Evolutionary conservation across 73 alveolate genomes (phyloP), one percentile per base, ranked within the genome.

Genomic region (Paramecium octaurelia): DNA sequence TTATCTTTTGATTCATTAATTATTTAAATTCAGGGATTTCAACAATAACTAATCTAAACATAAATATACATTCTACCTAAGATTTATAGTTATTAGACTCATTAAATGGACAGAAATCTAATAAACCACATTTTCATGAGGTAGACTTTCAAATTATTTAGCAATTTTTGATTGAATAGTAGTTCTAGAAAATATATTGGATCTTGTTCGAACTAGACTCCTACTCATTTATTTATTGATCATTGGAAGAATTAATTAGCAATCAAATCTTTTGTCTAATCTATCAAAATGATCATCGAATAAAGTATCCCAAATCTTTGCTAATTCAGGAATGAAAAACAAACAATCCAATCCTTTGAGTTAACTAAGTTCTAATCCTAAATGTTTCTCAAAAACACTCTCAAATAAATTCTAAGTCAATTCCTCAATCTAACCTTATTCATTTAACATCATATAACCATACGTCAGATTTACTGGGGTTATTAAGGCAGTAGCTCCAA

Each of bases 261-360:
- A 38, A 34, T 75, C 88, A 38, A 75, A 35, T 75, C 60, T 75
- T 42, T 38, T 29, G 18, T 75, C 88, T 75, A 75, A 12, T 75
- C n/a, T 38, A 7, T 75, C 88, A 75, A 75, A 38, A 75, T 75
- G 20, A 14, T 75, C 88, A 75, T 75, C 88, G 38, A 75, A 75
- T 21, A 75, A 35, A 12, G 4, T 23, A 34, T n/a, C 35, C 91
- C 91, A 80, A 11, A 24, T 24, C 5, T 40, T 80, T 0, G 23
- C 70, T 35, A 80, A 44, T 31, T 80, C 70, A 12, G 91, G 91
- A 40, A 80, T 80, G 23, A 80, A 42, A 27, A 42, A 18, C 10
- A 80, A 35, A 46, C 46, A 80, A 80, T 80, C 91, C 44, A 80
- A 44, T 80, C 91, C 91, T 80, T 43, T 80, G 3, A 80, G 8